Conservation (phyloP, 2,329 filamentous ascomycete species). For the Elsinoe batatas region DNA sequence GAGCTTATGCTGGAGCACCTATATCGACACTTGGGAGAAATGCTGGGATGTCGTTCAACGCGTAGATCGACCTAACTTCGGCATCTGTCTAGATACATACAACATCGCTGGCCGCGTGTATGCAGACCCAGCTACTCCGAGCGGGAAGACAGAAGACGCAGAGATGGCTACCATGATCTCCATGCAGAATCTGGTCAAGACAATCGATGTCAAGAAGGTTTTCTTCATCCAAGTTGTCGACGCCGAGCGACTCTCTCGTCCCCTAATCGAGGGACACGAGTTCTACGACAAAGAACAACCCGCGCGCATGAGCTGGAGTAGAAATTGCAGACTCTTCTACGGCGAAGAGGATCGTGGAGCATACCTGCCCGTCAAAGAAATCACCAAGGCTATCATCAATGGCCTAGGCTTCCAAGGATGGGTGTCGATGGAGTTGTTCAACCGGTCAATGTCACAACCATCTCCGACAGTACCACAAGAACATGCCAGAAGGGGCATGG, state of each 20-base stretch:
- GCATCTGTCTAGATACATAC: constrained; percentile 19
- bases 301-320: constrained; percentile 63
- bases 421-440: constrained; percentile 64
- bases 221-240: constrained; percentile 73
- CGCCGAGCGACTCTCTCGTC: constrained; percentile 51
- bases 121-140: constrained; percentile 14
- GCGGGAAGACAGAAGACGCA: constrained; percentile 15
- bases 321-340: constrained; percentile 60
- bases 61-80: constrained; percentile 18
- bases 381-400: constrained; percentile 52
- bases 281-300: constrained; percentile 49
- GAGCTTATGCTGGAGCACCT: constrained; percentile 61
- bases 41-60: constrained; percentile 58
- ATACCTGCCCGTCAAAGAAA: constrained; percentile 56
- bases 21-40: constrained; percentile 60
- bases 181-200: constrained; percentile 43
- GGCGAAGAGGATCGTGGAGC: constrained; percentile 51
- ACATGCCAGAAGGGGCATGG: constrained; percentile 43
- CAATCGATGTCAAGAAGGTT: constrained; percentile 53
- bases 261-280: constrained; percentile 45
- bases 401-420: constrained; percentile 58
- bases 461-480: constrained; percentile 45
- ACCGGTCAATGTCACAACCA: constrained; percentile 46
- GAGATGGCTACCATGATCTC: constrained; percentile 47
- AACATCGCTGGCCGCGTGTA: constrained; percentile 19